Conservation (phyloP, 176 grass and related monocot genomes). For the Zea luxurians region DNA sequence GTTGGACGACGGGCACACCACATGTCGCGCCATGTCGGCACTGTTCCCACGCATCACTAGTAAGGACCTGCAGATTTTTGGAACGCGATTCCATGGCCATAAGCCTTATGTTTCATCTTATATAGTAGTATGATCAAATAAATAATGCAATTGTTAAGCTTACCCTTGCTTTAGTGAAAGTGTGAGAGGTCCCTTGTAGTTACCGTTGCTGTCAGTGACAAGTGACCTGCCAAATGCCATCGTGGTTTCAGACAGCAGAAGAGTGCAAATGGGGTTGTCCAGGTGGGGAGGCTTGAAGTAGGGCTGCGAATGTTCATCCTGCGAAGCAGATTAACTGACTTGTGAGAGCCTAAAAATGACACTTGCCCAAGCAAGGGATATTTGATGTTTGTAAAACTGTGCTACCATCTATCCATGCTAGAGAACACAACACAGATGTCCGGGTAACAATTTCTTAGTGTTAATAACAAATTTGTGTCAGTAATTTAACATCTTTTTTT, state of each 20-base stretch:
- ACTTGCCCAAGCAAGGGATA: neutral
- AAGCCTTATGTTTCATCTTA: neutral
- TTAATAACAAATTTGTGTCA: neutral
- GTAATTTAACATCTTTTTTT: neutral
- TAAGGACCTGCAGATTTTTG: conserved; percentile 61
- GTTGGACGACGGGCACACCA: conserved; percentile 81
- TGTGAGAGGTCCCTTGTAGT: conserved; percentile 89
- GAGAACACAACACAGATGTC: neutral
- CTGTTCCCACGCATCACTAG: conserved; percentile 98
- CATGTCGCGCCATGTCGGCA: conserved; percentile 90
- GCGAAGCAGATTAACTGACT: conserved; percentile 25
- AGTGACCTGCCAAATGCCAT: conserved; percentile 92
- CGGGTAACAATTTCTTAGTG: neutral
- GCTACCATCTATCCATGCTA: neutral
- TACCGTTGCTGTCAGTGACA: conserved; percentile 87
- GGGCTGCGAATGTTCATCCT: conserved; percentile 95
- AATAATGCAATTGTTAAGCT: neutral
- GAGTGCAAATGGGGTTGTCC: conserved; percentile 95
- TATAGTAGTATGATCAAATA: neutral
- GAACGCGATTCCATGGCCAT: neutral
- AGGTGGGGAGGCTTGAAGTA: conserved; percentile 97
- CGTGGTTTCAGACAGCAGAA: conserved; percentile 80
- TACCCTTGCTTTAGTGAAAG: conserved; percentile 95
- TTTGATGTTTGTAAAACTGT: neutral
- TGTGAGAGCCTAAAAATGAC: neutral